Conservation (phyloP, 768 basidiomycete species). For the Naematelia encephala region DNA sequence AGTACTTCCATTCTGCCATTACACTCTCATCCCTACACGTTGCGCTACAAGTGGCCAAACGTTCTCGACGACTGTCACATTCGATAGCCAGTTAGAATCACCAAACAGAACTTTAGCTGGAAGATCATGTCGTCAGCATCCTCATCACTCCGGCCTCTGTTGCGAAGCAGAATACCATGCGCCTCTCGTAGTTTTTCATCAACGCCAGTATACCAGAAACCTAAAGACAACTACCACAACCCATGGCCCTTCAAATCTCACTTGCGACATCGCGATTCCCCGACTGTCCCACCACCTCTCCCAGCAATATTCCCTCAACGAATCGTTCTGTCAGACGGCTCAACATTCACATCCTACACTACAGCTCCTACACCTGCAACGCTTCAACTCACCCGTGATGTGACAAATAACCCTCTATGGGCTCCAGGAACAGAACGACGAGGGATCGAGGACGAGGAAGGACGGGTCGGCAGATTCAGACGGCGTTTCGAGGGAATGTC, state of each 20-base stretch:
- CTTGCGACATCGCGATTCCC: conserved; percentile 54
- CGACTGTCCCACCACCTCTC: conserved; percentile 72
- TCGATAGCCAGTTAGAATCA: too few relatives aligned
- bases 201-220: neutral
- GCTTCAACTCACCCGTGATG: conserved; percentile 71
- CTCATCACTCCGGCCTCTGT: neutral
- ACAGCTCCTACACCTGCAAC: conserved; percentile 78
- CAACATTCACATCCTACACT: conserved; percentile 80
- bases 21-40: too few relatives aligned
- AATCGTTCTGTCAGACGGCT: conserved; percentile 82
- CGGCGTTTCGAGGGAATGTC: conserved; percentile 61
- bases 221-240: neutral
- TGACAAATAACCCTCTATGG: conserved; percentile 85
- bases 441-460: conserved; percentile 63
- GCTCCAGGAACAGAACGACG: conserved; percentile 59
- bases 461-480: conserved; percentile 76
- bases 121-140: too few relatives aligned
- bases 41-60: too few relatives aligned
- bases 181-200: neutral
- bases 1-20: too few relatives aligned
- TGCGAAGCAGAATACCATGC: too few relatives aligned
- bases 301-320: conserved; percentile 82
- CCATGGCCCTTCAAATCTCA: conserved; percentile 72
- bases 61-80: too few relatives aligned
- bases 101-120: too few relatives aligned